These are phyloP conservation scores for Chaetomiaceae sp. DNA, from an alignment of 2,329 filamentous ascomycete species.

Conservation along the genomic window DNA sequence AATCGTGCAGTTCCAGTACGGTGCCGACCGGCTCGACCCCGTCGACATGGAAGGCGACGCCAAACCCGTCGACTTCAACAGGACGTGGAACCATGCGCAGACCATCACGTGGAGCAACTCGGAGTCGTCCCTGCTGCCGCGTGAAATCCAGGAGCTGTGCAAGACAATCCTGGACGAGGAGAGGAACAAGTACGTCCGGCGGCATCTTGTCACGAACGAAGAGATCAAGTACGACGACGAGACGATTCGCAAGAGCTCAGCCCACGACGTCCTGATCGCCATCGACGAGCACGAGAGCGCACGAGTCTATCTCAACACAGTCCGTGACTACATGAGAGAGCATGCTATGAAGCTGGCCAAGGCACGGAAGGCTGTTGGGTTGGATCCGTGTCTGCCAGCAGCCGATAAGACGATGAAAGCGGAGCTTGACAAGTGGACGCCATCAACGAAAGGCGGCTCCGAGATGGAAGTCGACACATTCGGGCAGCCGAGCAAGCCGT, in stretches of 20 bases:
- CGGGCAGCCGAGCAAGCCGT: constrained; percentile 2
- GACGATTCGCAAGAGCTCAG: constrained; percentile 21
- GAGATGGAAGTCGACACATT: constrained; percentile 22
- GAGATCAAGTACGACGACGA: constrained; percentile 63
- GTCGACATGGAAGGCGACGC: constrained; percentile 96
- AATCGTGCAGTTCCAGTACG: constrained; percentile 96
- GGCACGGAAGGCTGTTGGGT: constrained; percentile 47
- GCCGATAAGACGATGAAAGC: constrained; percentile 29
- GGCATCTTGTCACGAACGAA: constrained; percentile 57
- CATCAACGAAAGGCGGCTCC: not conserved
- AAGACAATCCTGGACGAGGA: constrained; percentile 63
- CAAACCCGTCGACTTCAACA: constrained; percentile 84
- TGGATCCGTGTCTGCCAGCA: constrained; percentile 34
- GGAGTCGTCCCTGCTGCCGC: constrained; percentile 67
- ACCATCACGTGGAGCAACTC: constrained; percentile 72
- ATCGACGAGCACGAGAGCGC: constrained; percentile 79
- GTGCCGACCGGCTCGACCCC: constrained; percentile 90
- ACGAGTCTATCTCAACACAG: constrained; percentile 73
- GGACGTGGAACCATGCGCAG: constrained; percentile 81
- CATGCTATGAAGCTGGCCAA: constrained; percentile 56
- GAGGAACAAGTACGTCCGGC: constrained; percentile 57
- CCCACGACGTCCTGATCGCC: constrained; percentile 52
- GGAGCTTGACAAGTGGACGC: constrained; percentile 18
- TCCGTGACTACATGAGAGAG: constrained; percentile 65
- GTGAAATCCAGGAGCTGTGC: constrained; percentile 66